Evolutionary conservation across 805 yeast species (phyloP), one percentile per base, ranked within the genome.

Genomic region (Myxozyma nipponensis): DNA sequence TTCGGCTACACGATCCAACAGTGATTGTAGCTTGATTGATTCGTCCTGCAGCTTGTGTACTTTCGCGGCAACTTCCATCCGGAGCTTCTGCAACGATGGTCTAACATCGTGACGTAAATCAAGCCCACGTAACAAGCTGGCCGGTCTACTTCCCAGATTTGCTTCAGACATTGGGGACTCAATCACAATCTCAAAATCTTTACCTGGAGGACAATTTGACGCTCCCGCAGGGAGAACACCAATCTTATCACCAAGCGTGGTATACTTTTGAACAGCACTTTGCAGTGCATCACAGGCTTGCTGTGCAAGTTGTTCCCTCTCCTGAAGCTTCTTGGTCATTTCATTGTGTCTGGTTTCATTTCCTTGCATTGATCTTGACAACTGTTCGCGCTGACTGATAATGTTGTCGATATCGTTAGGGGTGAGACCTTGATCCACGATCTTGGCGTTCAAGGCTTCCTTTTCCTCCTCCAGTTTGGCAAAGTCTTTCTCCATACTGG

Each of bases 341-440:
- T 77, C 79, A 42, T 77, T 79, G 45, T 77, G 66, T 50, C 76
- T 73, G 40, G 62, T 63, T 17, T 68, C 65, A 15, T 72, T 68
- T 2, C 65, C 60, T 46, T 83, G 87, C 44, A 84, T 72, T 17
- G 75, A 66, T 54, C 74, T 74, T 4, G 82, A 72, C 3, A 84
- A 64, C 41, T 74, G 74, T 24, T 82, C 86, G 49, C 86, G 72
- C 61, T 83, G 86, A 28, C 69, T 67, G 59, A 78, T 81, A 68
- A 84, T 73, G 46, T 73, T 68, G 58, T 87, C 88, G 46, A 87
- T 78, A 39, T 79, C 82, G 15, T 72, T 73, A 3, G 84, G 74
- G 2, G 85, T 77, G 45, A 82, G 71, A 1, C 88, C 87, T 53
- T 77, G 81, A 2, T 65, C 67, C 2, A 71, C 65, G 18, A 88